These are phyloP conservation scores for Amylocystis lapponica DNA, from an alignment of 768 basidiomycete species.

Conservation along the genomic window DNA sequence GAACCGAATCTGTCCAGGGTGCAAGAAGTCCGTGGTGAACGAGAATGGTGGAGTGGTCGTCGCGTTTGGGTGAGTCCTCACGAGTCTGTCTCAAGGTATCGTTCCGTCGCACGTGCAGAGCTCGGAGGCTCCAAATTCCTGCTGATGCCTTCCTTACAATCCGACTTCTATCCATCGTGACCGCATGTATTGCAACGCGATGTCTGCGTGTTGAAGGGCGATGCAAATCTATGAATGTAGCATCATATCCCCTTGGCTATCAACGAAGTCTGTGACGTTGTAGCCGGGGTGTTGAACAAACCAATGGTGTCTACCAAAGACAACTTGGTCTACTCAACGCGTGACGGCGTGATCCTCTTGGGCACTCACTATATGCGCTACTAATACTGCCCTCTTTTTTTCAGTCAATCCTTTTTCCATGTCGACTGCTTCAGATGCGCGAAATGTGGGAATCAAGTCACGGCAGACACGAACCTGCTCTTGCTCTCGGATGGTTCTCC, in stretches of 20 bases:
- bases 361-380: neutral
- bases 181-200: no score
- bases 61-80: slow-evolving; percentile 81
- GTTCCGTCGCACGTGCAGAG: neutral
- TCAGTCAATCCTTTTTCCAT: slow-evolving; percentile 90
- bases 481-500: slow-evolving; percentile 97
- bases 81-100: slow-evolving; percentile 7
- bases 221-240: neutral
- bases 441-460: slow-evolving; percentile 89
- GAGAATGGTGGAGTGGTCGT: slow-evolving; percentile 87
- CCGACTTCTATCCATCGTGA: no score
- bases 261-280: slow-evolving; percentile 2
- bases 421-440: slow-evolving; percentile 96
- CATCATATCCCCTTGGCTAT: neutral
- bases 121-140: no score
- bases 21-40: slow-evolving; percentile 73
- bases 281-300: neutral
- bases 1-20: slow-evolving; percentile 75
- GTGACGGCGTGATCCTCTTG: slow-evolving; percentile 3
- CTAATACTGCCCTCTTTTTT: slow-evolving; percentile 10
- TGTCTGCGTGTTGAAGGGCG: no score
- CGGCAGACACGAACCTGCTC: slow-evolving; percentile 95
- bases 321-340: no score
- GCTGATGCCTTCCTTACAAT: no score
- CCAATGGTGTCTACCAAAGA: no score